These are phyloP conservation scores for Pichia sp. DNA, from an alignment of 1,139 yeast genomes.

Conservation along the genomic window DNA sequence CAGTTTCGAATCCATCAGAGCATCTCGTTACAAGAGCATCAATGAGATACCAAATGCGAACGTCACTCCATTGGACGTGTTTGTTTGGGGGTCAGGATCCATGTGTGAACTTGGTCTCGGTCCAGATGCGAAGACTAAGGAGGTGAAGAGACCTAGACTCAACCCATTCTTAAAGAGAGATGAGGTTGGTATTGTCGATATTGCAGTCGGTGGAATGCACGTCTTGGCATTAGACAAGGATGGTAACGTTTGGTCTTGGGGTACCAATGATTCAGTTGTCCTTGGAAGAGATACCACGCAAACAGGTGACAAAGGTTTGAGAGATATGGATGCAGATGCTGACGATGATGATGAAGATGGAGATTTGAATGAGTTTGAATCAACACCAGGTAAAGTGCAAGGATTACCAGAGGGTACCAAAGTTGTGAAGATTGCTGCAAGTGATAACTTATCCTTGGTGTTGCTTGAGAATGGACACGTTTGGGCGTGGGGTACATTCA, in stretches of 20 bases:
- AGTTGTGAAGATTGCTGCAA: constrained; percentile 82
- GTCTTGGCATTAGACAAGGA: constrained; percentile 69
- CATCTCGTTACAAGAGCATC: constrained; percentile 40
- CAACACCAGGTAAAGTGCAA: constrained; percentile 77
- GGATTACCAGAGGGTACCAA: constrained; percentile 50
- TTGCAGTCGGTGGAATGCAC: constrained; percentile 97
- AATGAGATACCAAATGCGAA: constrained; percentile 35
- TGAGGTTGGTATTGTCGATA: constrained; percentile 62
- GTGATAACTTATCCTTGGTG: constrained; percentile 84
- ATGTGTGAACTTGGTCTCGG: constrained; percentile 98
- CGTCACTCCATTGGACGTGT: constrained; percentile 56
- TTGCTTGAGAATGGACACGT: constrained; percentile 78
- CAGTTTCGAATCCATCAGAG: constrained; percentile 40
- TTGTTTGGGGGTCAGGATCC: constrained; percentile 94
- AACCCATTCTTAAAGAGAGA: constrained; percentile 66
- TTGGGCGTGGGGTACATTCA: constrained; percentile 97
- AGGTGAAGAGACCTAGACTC: constrained; percentile 90
- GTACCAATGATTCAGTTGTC: constrained; percentile 88
- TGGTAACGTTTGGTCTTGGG: constrained; percentile 93
- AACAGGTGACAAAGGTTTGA: constrained; percentile 48
- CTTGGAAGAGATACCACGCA: constrained; percentile 80
- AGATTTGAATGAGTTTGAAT: constrained; percentile 78
- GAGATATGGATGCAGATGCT: constrained; percentile 52
- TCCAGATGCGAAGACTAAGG: constrained; percentile 78
- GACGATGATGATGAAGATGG: constrained; percentile 57